These are phyloP conservation scores for Barnettozyma botsteinii DNA, from an alignment of 805 yeast genomes.

Conservation along the genomic window DNA sequence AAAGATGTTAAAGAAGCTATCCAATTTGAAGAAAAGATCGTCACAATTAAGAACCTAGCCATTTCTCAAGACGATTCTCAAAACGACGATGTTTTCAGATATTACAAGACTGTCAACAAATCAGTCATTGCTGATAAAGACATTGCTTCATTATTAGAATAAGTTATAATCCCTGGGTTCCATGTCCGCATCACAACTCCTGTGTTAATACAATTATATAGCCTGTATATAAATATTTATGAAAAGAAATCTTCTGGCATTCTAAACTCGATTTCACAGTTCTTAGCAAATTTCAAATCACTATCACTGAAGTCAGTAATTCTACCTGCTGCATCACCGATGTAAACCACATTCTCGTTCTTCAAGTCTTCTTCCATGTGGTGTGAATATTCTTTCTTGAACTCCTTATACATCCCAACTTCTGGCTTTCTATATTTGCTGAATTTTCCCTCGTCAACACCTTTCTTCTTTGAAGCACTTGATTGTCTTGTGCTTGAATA, in stretches of 20 bases:
- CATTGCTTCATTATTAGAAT: not conserved
- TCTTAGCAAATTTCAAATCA: slow-evolving; percentile 65
- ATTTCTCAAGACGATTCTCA: slow-evolving; percentile 27
- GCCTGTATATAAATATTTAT: too few species aligned
- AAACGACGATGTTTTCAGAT: slow-evolving; percentile 46
- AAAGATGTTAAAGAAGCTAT: slow-evolving; percentile 58
- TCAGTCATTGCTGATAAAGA: slow-evolving; percentile 18
- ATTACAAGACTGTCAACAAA: slow-evolving; percentile 63
- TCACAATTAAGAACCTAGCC: slow-evolving; percentile 38
- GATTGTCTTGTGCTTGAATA: slow-evolving; percentile 64
- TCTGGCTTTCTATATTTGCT: slow-evolving; percentile 62
- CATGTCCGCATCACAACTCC: too few species aligned
- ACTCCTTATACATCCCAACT: slow-evolving; percentile 67
- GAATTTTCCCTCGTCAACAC: slow-evolving; percentile 15
- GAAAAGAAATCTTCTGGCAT: slow-evolving; percentile 68
- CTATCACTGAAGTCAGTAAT: slow-evolving; percentile 70
- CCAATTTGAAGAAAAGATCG: slow-evolving; percentile 66
- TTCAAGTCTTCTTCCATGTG: slow-evolving; percentile 8
- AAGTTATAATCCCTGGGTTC: too few species aligned
- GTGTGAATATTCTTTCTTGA: slow-evolving; percentile 34
- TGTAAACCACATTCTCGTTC: slow-evolving; percentile 51
- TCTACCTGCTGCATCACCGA: slow-evolving; percentile 98
- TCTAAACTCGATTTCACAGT: slow-evolving; percentile 45
- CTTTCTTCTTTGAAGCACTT: slow-evolving; percentile 18
- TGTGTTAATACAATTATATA: too few species aligned